These are phyloP conservation scores for Kazachstania kunashirensis DNA, from an alignment of 805 yeast genomes.

Conservation along the genomic window DNA sequence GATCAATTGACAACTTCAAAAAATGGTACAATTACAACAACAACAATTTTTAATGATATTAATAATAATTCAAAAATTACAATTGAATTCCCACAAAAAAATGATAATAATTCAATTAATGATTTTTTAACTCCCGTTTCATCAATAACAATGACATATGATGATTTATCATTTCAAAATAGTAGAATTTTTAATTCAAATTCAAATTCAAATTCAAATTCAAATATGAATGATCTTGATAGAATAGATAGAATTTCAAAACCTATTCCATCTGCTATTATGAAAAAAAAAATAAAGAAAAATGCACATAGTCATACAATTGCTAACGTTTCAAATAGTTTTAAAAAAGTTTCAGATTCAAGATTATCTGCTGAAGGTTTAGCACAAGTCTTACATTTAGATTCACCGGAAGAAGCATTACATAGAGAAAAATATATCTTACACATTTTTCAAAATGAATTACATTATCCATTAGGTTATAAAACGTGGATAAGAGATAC, in stretches of 20 bases:
- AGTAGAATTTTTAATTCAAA: neutral
- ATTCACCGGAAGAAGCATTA: conserved; percentile 45
- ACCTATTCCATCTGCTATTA: neutral
- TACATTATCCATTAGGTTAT: conserved; percentile 66
- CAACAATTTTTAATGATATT: neutral
- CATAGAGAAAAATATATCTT: conserved; percentile 45
- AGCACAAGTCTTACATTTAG: conserved; percentile 41
- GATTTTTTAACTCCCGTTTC: conserved; percentile 5
- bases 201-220: neutral
- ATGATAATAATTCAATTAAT: neutral
- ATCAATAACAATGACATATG: conserved; percentile 2
- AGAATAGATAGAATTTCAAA: neutral
- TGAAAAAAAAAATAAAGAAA: conserved; percentile 3
- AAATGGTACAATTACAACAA: neutral
- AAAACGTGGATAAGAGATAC: conserved; percentile 84
- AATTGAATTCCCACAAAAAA: conserved; percentile 2
- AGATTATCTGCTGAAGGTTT: conserved; percentile 49
- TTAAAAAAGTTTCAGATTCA: conserved; percentile 36
- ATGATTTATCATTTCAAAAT: conserved; percentile 2
- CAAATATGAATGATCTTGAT: neutral
- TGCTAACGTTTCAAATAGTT: conserved; percentile 2
- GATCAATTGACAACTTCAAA: neutral
- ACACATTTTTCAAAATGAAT: conserved; percentile 42
- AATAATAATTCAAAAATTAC: neutral
- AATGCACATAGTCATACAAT: conserved; percentile 6